These are phyloP conservation scores for Trichoderma orchidacearum DNA, from an alignment of 495 filamentous ascomycete species.

Conservation along the genomic window DNA sequence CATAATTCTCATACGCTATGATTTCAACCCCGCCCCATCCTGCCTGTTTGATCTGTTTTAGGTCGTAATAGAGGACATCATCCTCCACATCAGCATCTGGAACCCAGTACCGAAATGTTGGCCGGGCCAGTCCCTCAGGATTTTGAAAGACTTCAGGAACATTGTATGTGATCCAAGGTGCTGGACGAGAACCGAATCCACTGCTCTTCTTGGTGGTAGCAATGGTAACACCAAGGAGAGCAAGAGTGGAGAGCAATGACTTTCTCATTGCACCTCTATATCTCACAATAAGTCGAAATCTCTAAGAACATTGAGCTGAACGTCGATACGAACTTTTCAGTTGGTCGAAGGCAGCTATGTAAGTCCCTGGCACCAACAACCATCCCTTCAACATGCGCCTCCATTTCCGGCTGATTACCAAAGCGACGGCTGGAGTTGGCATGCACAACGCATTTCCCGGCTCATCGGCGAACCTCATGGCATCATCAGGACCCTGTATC, in stretches of 20 bases:
- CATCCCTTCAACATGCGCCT: too few relatives aligned
- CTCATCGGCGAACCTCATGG: neutral
- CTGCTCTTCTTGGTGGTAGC: neutral
- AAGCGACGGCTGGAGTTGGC: neutral
- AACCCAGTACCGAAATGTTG: conserved; percentile 2
- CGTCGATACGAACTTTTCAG: too few relatives aligned
- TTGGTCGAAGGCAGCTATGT: neutral
- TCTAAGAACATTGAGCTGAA: neutral
- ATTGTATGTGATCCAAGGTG: neutral
- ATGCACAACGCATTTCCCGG: neutral
- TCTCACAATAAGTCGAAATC: neutral
- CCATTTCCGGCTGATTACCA: too few relatives aligned
- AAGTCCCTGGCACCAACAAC: too few relatives aligned
- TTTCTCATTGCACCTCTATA: neutral
- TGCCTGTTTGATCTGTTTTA: neutral
- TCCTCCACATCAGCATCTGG: conserved; percentile 1
- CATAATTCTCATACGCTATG: neutral
- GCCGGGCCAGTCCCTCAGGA: neutral
- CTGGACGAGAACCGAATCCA: neutral
- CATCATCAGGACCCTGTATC: neutral
- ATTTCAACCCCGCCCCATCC: neutral
- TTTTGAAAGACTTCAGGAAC: neutral
- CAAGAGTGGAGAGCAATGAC: neutral
- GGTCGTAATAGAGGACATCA: neutral
- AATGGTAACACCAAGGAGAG: neutral